phyloP scores from a whole-genome alignment of 2,329 filamentous ascomycete genomes.

The Alternaria hordeiaustralica region DNA sequence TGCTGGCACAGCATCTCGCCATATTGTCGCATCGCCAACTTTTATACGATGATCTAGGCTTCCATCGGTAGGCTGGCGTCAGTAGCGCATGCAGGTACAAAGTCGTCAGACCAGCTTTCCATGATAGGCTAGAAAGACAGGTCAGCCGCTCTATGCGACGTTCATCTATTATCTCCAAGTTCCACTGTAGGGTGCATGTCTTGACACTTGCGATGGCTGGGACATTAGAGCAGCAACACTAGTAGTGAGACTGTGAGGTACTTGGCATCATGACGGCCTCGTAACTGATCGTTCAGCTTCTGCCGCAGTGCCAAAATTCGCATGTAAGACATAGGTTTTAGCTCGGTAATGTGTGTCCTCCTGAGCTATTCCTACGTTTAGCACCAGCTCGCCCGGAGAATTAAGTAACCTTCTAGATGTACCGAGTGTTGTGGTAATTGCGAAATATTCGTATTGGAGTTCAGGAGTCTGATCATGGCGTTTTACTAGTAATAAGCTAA shows the following conservation, averaged over 20 bases:
- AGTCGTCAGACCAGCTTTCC: not conserved
- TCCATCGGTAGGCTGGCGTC: not conserved
- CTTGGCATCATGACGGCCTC: not conserved
- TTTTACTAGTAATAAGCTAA: not conserved
- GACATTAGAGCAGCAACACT: not conserved
- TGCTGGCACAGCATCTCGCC: not conserved
- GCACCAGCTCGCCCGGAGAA: not conserved
- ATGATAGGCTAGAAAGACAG: not conserved
- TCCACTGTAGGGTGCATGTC: not conserved
- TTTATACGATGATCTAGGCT: not conserved
- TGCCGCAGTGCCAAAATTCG: not conserved
- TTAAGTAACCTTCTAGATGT: not conserved
- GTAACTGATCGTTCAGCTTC: not conserved
- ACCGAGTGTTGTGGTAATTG: not conserved
- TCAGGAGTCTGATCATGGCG: not conserved
- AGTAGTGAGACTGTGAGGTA: not conserved
- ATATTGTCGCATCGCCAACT: not conserved
- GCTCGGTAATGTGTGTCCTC: not conserved
- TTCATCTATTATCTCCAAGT: not conserved
- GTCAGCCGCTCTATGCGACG: not conserved
- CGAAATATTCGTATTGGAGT: not conserved
- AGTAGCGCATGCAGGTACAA: constrained; percentile 11
- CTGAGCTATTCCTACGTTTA: not conserved
- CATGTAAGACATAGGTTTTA: not conserved
- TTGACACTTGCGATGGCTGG: not conserved